Evolutionary conservation across 495 filamentous ascomycete genomes (phyloP).

Genomic region (Astrothelium macrocarpum): DNA sequence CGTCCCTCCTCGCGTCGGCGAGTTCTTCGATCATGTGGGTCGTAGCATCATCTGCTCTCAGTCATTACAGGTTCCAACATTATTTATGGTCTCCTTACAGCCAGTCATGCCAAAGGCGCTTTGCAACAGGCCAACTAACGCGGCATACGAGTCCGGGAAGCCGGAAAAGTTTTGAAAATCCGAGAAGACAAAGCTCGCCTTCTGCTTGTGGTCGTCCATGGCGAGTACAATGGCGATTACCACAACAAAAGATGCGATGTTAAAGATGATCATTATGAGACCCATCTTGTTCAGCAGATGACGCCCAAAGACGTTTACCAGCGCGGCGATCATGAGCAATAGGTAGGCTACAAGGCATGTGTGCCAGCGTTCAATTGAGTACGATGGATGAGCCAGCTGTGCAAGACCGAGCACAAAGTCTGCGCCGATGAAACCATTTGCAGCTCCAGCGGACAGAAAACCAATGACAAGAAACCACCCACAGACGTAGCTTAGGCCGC

Average conservation of each 20-base stretch:
- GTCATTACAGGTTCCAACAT: too few species aligned
- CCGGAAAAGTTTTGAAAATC: slow-evolving; percentile 51
- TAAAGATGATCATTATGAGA: slow-evolving; percentile 44
- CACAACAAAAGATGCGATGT: slow-evolving; percentile 44
- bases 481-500: slow-evolving; percentile 25
- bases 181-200: slow-evolving; percentile 46
- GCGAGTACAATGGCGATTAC: slow-evolving; percentile 44
- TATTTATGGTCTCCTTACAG: too few species aligned
- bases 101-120: slow-evolving; percentile 51
- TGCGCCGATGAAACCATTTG: slow-evolving; percentile 47
- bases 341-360: slow-evolving; percentile 45
- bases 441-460: slow-evolving; percentile 33
- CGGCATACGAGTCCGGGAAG: slow-evolving; percentile 41
- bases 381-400: slow-evolving; percentile 44
- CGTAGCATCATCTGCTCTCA: slow-evolving; percentile 37
- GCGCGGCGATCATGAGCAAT: slow-evolving; percentile 35
- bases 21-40: slow-evolving; percentile 45
- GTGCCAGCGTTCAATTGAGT: slow-evolving; percentile 48
- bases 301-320: slow-evolving; percentile 43
- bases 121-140: slow-evolving; percentile 48
- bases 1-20: slow-evolving; percentile 40
- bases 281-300: slow-evolving; percentile 45
- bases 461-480: slow-evolving; percentile 31
- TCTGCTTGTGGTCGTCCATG: slow-evolving; percentile 46
- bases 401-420: slow-evolving; percentile 49